phyloP scores from a whole-genome alignment of 345 rosid genomes.

The Eucalyptus melliodora region DNA sequence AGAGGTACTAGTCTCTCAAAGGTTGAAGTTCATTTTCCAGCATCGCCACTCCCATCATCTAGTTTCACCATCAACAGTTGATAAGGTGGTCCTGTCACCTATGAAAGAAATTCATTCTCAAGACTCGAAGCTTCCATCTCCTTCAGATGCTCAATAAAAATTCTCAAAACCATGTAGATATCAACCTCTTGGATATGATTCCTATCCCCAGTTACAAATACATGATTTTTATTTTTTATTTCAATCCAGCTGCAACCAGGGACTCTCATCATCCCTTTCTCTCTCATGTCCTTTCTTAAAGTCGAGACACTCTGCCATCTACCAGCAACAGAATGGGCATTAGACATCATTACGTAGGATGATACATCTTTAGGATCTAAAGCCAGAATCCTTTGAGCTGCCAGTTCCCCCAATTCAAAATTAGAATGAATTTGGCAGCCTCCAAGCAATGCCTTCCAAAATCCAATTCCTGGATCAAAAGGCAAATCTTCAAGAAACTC shows the following conservation, averaged over 20 bases:
- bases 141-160: slow-evolving; percentile 17
- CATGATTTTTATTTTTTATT: slow-evolving; percentile 31
- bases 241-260: slow-evolving; percentile 85
- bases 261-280: slow-evolving; percentile 41
- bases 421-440: slow-evolving; percentile 77
- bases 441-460: slow-evolving; percentile 84
- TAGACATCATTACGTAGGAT: slow-evolving; percentile 75
- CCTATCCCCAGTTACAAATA: slow-evolving; percentile 36
- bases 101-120: not conserved
- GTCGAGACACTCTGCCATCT: slow-evolving; percentile 48
- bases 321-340: slow-evolving; percentile 55
- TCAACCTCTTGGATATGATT: slow-evolving; percentile 39
- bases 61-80: not conserved
- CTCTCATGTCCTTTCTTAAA: slow-evolving; percentile 45
- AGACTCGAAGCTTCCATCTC: slow-evolving; percentile 4
- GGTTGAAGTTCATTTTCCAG: not conserved
- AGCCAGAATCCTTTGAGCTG: slow-evolving; percentile 37
- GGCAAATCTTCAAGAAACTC: slow-evolving; percentile 39
- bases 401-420: slow-evolving; percentile 32
- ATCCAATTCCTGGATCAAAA: slow-evolving; percentile 67
- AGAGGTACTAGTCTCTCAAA: not conserved
- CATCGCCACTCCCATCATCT: not conserved
- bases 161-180: slow-evolving; percentile 21
- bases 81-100: not conserved
- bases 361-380: slow-evolving; percentile 70